Evolutionary conservation across 2,329 filamentous ascomycete genomes (phyloP).

Genomic region (Calonectria pseudoreteaudii): DNA sequence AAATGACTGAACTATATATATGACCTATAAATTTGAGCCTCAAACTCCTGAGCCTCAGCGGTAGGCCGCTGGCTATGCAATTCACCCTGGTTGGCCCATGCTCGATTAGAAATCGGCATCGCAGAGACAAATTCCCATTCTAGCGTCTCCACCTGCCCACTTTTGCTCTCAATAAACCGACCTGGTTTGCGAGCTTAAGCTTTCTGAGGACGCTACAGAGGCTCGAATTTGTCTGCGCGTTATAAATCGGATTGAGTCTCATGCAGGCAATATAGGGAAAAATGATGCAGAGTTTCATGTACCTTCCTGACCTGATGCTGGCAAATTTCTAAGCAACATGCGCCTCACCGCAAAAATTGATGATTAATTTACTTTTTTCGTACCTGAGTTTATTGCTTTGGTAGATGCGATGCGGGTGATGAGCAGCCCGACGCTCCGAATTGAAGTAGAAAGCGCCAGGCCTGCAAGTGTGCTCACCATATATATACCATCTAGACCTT

Average conservation of each 20-base stretch:
- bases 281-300: background rate
- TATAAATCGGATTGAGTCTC: background rate
- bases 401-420: background rate
- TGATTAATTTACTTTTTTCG: background rate
- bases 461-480: background rate
- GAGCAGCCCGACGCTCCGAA: background rate
- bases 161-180: background rate
- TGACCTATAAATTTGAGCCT: background rate
- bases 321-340: background rate
- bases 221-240: background rate
- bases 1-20: background rate
- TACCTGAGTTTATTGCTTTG: background rate
- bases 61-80: background rate
- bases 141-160: background rate
- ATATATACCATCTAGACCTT: background rate
- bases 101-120: background rate
- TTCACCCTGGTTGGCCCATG: background rate
- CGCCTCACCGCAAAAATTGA: background rate
- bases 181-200: background rate
- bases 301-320: background rate
- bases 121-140: background rate
- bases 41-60: too few species aligned
- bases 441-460: background rate
- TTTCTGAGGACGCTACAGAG: background rate
- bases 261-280: background rate